Evolutionary conservation across 2,329 filamentous ascomycete genomes (phyloP).

Genomic region (Daldinia sp.): DNA sequence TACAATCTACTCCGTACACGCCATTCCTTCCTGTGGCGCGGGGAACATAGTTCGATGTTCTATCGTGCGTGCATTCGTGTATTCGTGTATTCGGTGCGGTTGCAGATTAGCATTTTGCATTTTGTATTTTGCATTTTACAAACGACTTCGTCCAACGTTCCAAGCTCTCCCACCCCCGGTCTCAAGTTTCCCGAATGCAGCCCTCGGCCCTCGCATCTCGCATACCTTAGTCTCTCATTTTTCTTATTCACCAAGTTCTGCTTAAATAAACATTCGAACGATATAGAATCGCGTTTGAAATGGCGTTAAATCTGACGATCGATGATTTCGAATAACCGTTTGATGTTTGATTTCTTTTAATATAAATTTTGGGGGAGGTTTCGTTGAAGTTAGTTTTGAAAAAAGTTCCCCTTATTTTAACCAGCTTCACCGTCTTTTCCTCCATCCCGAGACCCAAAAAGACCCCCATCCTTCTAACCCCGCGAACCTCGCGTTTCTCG

Average conservation of each 20-base stretch:
- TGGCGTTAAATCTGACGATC: background rate
- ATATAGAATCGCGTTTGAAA: background rate
- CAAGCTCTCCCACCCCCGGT: too few species aligned
- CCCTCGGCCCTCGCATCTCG: slow-evolving; percentile 1
- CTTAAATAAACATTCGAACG: slow-evolving; percentile 7
- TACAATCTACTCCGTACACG: background rate
- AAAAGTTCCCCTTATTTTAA: background rate
- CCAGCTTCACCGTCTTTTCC: slow-evolving; percentile 2
- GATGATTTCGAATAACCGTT: background rate
- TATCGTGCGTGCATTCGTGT: slow-evolving; percentile 3
- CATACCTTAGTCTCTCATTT: slow-evolving; percentile 19
- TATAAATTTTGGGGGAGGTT: background rate
- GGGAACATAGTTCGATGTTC: background rate
- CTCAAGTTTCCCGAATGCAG: slow-evolving; percentile 6
- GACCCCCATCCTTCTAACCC: slow-evolving; percentile 20
- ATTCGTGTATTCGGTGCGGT: background rate
- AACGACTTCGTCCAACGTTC: slow-evolving; percentile 2
- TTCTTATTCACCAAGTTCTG: background rate
- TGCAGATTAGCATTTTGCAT: too few species aligned
- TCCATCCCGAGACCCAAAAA: background rate
- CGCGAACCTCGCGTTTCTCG: slow-evolving; percentile 4
- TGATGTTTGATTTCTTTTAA: slow-evolving; percentile 1
- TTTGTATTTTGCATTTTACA: too few species aligned
- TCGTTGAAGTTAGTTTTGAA: background rate
- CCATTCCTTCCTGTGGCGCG: slow-evolving; percentile 1